phyloP scores from a whole-genome alignment of 352 stramenopile species.

The Pythium dissimile region DNA sequence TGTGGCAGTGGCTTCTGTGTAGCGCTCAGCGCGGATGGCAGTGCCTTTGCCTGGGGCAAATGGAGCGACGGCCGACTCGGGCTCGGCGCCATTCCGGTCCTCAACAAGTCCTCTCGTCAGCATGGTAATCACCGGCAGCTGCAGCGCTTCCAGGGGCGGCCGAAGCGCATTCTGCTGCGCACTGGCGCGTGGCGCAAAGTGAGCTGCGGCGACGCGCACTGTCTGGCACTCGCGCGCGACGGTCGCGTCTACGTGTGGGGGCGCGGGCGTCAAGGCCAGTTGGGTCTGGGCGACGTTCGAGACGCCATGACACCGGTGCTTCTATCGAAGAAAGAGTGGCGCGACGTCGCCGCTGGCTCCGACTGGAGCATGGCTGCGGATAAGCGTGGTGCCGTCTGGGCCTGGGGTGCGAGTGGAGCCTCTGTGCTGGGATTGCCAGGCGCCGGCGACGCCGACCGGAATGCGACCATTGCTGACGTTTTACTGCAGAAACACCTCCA shows the following conservation, averaged over 20 bases:
- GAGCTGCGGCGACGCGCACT: constrained; percentile 76
- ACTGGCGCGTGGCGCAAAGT: constrained; percentile 33
- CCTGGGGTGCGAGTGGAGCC: constrained; percentile 69
- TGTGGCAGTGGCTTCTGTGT: constrained; percentile 82
- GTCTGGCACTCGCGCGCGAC: constrained; percentile 47
- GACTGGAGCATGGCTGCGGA: constrained; percentile 82
- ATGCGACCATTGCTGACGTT: constrained; percentile 30
- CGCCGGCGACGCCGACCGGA: constrained; percentile 13
- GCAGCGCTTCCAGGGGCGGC: constrained; percentile 55
- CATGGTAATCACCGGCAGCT: constrained; percentile 45
- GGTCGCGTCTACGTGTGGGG: constrained; percentile 79
- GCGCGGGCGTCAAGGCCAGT: constrained; percentile 67
- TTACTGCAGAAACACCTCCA: constrained; percentile 43
- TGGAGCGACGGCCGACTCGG: constrained; percentile 72
- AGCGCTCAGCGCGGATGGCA: constrained; percentile 44
- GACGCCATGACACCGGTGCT: constrained; percentile 30
- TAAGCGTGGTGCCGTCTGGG: constrained; percentile 59
- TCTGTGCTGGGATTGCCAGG: constrained; percentile 53
- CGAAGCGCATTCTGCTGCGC: constrained; percentile 7
- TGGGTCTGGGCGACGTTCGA: constrained; percentile 54
- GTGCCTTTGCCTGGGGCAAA: constrained; percentile 80
- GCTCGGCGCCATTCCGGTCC: constrained; percentile 54
- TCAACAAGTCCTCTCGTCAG: constrained; percentile 34
- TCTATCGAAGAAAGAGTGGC: constrained; percentile 22
- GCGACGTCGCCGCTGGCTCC: constrained; percentile 55